phyloP scores from a whole-genome alignment of 108 stramenopile species.

The Cyclostephanos invisitatus region DNA sequence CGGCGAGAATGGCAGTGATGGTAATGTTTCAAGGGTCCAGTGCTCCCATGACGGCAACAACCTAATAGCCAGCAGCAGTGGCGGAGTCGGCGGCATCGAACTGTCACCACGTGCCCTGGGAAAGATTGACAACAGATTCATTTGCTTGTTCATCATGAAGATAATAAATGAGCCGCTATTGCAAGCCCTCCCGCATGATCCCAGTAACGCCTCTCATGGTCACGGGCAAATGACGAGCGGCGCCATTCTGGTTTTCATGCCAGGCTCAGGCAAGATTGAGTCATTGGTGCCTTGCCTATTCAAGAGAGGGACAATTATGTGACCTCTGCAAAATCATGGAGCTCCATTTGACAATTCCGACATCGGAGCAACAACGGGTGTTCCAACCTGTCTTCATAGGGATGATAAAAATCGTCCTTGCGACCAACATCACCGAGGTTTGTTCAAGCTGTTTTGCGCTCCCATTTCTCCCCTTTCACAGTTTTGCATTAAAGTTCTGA shows the following conservation, averaged over 20 bases:
- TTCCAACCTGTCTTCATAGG: slow-evolving; percentile 63
- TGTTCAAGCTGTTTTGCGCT: slow-evolving; percentile 13
- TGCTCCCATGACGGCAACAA: slow-evolving; percentile 2
- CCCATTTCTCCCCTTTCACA: no score
- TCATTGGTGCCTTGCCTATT: slow-evolving; percentile 38
- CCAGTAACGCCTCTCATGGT: background rate
- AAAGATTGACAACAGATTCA: slow-evolving; percentile 53
- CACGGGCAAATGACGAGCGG: slow-evolving; percentile 28
- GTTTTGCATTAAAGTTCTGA: no score
- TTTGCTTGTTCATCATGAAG: slow-evolving; percentile 41
- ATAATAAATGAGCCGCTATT: slow-evolving; percentile 41
- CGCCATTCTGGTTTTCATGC: slow-evolving; percentile 89
- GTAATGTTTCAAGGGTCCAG: no score
- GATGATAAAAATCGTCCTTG: slow-evolving; percentile 75
- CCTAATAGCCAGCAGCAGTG: background rate
- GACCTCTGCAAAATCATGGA: slow-evolving; percentile 56
- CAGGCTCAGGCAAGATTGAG: slow-evolving; percentile 83
- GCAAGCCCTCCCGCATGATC: slow-evolving; percentile 8
- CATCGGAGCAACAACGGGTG: slow-evolving; percentile 63
- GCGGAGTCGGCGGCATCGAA: slow-evolving; percentile 13
- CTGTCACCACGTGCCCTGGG: slow-evolving; percentile 53
- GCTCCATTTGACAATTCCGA: slow-evolving; percentile 75
- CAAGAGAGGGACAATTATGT: slow-evolving; percentile 19
- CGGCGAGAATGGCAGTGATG: background rate
- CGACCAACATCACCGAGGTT: slow-evolving; percentile 87